phyloP scores from a whole-genome alignment of 768 basidiomycete genomes.

The Phylloporus sp. region DNA sequence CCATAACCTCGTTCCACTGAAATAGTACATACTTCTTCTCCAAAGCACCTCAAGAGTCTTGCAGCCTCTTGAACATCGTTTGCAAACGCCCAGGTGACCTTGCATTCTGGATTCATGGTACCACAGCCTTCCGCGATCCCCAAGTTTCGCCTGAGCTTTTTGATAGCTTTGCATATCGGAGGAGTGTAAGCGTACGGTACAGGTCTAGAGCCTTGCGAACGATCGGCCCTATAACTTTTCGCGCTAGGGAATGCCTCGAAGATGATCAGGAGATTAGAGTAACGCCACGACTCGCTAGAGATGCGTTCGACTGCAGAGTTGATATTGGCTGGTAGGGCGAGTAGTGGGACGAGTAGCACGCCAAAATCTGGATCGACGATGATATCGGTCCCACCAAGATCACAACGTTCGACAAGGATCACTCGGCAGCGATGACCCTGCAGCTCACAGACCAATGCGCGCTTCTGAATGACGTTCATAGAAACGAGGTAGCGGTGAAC shows the following conservation, averaged over 20 bases:
- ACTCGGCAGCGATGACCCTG: slow-evolving; percentile 42
- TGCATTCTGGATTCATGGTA: slow-evolving; percentile 42
- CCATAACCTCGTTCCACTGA: slow-evolving; percentile 38
- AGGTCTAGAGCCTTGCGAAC: slow-evolving; percentile 5
- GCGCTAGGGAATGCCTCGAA: slow-evolving; percentile 64
- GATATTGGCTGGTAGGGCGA: slow-evolving; percentile 47
- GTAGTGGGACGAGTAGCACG: slow-evolving; percentile 45
- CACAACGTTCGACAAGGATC: slow-evolving; percentile 61
- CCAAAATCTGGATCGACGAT: slow-evolving; percentile 63
- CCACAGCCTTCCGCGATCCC: slow-evolving; percentile 58
- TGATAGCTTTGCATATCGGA: slow-evolving; percentile 65
- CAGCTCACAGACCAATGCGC: slow-evolving; percentile 52
- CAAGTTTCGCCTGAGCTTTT: slow-evolving; percentile 61
- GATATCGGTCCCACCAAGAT: slow-evolving; percentile 58
- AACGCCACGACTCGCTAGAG: slow-evolving; percentile 60
- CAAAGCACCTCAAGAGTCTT: slow-evolving; percentile 49
- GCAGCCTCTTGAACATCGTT: slow-evolving; percentile 57
- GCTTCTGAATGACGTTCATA: slow-evolving; percentile 64
- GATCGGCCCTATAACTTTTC: slow-evolving; percentile 28
- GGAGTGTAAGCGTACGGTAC: slow-evolving; percentile 52
- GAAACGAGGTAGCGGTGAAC: slow-evolving; percentile 68
- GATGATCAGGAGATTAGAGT: slow-evolving; percentile 49
- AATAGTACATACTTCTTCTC: slow-evolving; percentile 49
- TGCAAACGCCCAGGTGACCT: slow-evolving; percentile 60
- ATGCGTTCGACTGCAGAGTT: slow-evolving; percentile 44